Percentiles rank a stretch among this genome's conserved stretches.
Conservation (phyloP, 2,329 filamentous ascomycete species). For the Ophiostoma piceae region DNA sequence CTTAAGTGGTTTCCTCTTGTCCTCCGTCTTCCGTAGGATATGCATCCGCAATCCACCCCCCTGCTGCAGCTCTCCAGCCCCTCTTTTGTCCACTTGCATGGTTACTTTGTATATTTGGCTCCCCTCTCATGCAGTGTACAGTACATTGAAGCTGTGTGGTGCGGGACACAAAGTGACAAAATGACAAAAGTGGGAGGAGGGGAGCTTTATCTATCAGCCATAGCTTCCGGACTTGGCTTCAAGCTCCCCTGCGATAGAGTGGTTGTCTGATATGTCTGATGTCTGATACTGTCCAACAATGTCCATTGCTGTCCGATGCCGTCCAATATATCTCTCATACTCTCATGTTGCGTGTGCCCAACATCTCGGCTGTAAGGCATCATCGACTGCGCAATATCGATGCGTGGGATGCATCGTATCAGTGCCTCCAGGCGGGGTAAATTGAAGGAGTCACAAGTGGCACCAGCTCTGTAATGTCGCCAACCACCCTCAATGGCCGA, state of each 20-base stretch:
- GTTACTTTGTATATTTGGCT: not conserved
- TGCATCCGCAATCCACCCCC: constrained; percentile 11
- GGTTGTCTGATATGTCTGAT: not conserved
- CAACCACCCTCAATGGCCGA: not conserved
- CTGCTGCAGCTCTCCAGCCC: constrained; percentile 14
- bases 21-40: not conserved
- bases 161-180: constrained; percentile 5
- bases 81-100: constrained; percentile 10
- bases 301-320: not conserved
- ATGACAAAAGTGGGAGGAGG: not conserved
- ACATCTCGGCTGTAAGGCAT: not conserved
- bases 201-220: constrained; percentile 5
- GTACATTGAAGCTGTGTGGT: not conserved
- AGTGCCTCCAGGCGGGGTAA: not conserved
- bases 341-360: not conserved
- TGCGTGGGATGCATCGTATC: not conserved
- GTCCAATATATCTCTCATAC: not conserved
- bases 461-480: not conserved
- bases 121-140: not conserved
- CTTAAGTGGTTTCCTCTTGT: not conserved
- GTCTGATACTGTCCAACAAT: not conserved
- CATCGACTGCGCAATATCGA: not conserved
- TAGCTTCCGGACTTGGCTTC: not conserved
- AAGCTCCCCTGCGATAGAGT: not conserved
- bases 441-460: not conserved